Percentiles rank a stretch among this genome's conserved stretches.
These are phyloP conservation scores for Eucommia ulmoides DNA, from an alignment of 257 asterid species.

Conservation along the genomic window DNA sequence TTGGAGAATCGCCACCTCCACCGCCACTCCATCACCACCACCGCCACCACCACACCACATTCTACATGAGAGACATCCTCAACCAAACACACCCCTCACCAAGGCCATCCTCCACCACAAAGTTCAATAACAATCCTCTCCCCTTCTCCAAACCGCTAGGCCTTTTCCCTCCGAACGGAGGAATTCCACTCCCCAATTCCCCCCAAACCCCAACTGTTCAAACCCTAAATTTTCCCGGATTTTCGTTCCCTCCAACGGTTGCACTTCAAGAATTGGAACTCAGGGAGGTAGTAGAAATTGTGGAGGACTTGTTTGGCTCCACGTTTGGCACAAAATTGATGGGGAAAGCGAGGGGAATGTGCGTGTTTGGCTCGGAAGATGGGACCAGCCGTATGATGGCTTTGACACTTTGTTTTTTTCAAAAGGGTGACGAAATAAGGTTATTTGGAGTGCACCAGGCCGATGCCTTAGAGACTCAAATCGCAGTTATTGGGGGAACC, in stretches of 20 bases:
- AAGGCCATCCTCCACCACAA: slow-evolving; percentile 3
- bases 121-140: slow-evolving; percentile 5
- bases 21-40: not conserved
- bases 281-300: slow-evolving; percentile 51
- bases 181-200: slow-evolving; percentile 7
- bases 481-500: slow-evolving; percentile 67
- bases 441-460: slow-evolving; percentile 53
- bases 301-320: slow-evolving; percentile 45
- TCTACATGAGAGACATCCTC: slow-evolving; percentile 21
- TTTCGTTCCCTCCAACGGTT: slow-evolving; percentile 18
- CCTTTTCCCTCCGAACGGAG: slow-evolving; percentile 14
- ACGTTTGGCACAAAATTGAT: slow-evolving; percentile 40
- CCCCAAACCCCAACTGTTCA: not conserved
- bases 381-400: slow-evolving; percentile 71
- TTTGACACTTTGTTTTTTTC: slow-evolving; percentile 48
- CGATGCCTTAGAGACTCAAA: slow-evolving; percentile 43
- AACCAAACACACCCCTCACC: slow-evolving; percentile 8
- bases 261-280: slow-evolving; percentile 25
- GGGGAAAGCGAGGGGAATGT: slow-evolving; percentile 68
- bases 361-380: slow-evolving; percentile 61
- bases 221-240: slow-evolving; percentile 15
- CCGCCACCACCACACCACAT: slow-evolving; percentile 2
- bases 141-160: slow-evolving; percentile 28
- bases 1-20: slow-evolving; percentile 4
- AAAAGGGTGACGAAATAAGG: slow-evolving; percentile 38